These are phyloP conservation scores for Ophiostoma ips DNA, from an alignment of 2,329 filamentous ascomycete genomes.

Conservation along the genomic window DNA sequence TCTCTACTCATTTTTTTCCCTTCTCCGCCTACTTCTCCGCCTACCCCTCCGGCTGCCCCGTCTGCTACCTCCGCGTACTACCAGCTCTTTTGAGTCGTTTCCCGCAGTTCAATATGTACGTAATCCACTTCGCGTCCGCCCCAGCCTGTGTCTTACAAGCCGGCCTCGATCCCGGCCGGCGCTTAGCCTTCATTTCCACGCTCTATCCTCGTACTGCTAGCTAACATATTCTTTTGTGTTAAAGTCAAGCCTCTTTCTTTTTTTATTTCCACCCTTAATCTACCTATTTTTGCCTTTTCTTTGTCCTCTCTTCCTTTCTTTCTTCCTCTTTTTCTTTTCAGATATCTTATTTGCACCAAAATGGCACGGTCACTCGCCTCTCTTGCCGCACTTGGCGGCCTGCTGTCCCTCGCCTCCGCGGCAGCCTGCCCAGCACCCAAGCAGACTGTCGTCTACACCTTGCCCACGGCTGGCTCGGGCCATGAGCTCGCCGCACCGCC, in stretches of 20 bases:
- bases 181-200: neutral
- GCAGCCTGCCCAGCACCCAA: neutral
- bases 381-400: neutral
- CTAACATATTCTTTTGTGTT: neutral
- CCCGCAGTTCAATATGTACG: too few species aligned
- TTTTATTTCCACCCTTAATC: too few species aligned
- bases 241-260: neutral
- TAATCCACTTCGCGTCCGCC: neutral
- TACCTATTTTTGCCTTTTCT: too few species aligned
- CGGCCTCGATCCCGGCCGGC: conserved; percentile 1
- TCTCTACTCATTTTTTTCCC: too few species aligned
- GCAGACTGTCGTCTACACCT: neutral
- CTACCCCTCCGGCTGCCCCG: too few species aligned
- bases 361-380: neutral
- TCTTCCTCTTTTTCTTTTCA: neutral
- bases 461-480: neutral
- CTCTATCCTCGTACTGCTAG: neutral
- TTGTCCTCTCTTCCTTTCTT: neutral
- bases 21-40: too few species aligned
- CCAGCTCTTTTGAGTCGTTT: neutral
- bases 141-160: neutral
- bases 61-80: neutral
- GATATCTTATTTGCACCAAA: neutral
- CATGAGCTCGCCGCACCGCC: conserved; percentile 30
- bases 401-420: neutral